These are phyloP conservation scores for Daldinia sp. DNA, from an alignment of 2,329 filamentous ascomycete species.

Conservation along the genomic window DNA sequence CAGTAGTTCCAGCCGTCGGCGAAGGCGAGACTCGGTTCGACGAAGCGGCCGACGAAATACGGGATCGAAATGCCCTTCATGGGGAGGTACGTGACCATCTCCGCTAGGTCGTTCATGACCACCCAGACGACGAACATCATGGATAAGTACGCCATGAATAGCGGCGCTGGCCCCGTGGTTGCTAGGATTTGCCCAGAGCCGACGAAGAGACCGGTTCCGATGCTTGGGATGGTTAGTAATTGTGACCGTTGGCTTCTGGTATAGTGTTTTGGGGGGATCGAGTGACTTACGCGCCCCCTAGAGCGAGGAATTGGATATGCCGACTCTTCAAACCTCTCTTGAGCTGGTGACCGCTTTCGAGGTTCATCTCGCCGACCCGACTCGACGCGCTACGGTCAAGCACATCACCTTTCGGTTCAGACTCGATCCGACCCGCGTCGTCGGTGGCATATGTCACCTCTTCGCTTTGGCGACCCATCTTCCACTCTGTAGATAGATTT, in stretches of 20 bases:
- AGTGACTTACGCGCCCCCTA: constrained; percentile 55
- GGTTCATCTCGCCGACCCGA: constrained; percentile 42
- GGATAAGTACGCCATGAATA: constrained; percentile 73
- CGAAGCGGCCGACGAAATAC: constrained; percentile 63
- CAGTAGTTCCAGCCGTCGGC: constrained; percentile 69
- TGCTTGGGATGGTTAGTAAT: constrained; percentile 47
- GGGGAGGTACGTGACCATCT: constrained; percentile 64
- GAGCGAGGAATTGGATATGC: constrained; percentile 68
- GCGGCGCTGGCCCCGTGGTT: constrained; percentile 67
- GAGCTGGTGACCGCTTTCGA: constrained; percentile 54
- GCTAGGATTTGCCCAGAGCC: constrained; percentile 66
- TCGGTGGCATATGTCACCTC: constrained; percentile 30
- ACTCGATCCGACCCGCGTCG: constrained; percentile 37
- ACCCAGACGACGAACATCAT: constrained; percentile 64
- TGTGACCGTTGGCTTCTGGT: too few species aligned
- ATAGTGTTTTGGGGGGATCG: too few species aligned
- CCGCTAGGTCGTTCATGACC: constrained; percentile 63
- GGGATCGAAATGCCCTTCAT: constrained; percentile 65
- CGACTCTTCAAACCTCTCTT: constrained; percentile 66
- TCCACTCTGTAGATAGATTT: constrained; percentile 4
- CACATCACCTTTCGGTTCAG: constrained; percentile 35
- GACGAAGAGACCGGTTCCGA: constrained; percentile 71
- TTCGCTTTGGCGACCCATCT: constrained; percentile 26
- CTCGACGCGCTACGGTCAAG: constrained; percentile 40
- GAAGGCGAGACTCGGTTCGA: constrained; percentile 64